Conservation (phyloP, 2,329 filamentous ascomycete species). For the Ophiostoma piceae region DNA sequence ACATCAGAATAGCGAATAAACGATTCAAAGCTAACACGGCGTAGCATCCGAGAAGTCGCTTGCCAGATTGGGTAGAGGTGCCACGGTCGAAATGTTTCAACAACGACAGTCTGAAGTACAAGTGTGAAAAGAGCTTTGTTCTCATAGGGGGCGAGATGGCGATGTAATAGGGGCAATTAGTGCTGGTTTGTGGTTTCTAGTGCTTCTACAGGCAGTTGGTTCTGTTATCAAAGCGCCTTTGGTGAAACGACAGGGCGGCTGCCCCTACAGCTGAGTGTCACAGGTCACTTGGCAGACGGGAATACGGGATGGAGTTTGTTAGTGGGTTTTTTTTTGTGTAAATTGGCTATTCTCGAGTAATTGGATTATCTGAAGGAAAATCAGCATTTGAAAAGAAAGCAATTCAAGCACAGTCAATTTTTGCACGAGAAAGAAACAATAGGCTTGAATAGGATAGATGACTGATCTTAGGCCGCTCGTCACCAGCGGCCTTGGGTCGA, state of each 20-base stretch:
- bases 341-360: too few species aligned
- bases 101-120: too few species aligned
- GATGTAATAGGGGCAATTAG: not conserved
- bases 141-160: not conserved
- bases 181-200: not conserved
- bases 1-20: not conserved
- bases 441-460: too few species aligned
- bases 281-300: conserved; percentile 1
- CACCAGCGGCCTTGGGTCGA: not conserved
- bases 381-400: too few species aligned
- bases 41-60: not conserved
- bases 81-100: not conserved
- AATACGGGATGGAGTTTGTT: not conserved
- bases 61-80: not conserved
- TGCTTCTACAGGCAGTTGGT: not conserved
- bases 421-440: too few species aligned
- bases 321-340: too few species aligned
- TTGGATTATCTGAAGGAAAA: too few species aligned
- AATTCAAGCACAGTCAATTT: too few species aligned
- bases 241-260: not conserved
- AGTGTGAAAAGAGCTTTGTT: too few species aligned
- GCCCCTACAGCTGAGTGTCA: not conserved
- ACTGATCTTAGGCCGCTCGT: too few species aligned
- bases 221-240: not conserved
- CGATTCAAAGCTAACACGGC: too few species aligned